phyloP scores from a whole-genome alignment of 140 eudicot genomes.

The Bidens hawaiensis region DNA sequence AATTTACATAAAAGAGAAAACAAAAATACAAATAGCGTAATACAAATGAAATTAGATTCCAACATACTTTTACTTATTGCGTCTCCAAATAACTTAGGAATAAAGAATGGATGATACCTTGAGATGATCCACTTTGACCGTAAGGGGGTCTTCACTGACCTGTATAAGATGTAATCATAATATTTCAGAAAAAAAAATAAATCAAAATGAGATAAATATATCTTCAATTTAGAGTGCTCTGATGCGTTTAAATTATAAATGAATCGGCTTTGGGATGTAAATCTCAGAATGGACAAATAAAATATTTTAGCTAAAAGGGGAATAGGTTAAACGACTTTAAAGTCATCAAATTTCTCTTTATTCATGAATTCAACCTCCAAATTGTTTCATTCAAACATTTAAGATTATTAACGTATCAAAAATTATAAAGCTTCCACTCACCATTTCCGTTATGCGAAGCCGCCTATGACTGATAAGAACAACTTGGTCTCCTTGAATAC shows the following conservation, averaged over 20 bases:
- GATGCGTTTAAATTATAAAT: background rate
- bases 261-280: no score
- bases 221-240: background rate
- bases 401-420: background rate
- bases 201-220: background rate
- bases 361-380: no score
- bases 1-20: slow-evolving; percentile 1
- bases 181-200: slow-evolving; percentile 2
- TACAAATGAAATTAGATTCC: slow-evolving; percentile 4
- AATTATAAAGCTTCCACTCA: slow-evolving; percentile 36
- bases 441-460: slow-evolving; percentile 95
- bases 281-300: no score
- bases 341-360: no score
- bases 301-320: no score
- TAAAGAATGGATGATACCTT: slow-evolving; percentile 48
- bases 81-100: slow-evolving; percentile 8
- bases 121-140: slow-evolving; percentile 93
- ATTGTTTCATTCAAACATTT: background rate
- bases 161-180: slow-evolving; percentile 29
- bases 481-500: slow-evolving; percentile 88
- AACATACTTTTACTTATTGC: slow-evolving; percentile 3
- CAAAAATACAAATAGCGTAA: background rate
- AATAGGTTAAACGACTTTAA: no score
- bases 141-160: slow-evolving; percentile 98
- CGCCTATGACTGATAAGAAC: slow-evolving; percentile 93